These are phyloP conservation scores for Sporobolomyces pararoseus DNA, from an alignment of 768 basidiomycete genomes.

Conservation along the genomic window DNA sequence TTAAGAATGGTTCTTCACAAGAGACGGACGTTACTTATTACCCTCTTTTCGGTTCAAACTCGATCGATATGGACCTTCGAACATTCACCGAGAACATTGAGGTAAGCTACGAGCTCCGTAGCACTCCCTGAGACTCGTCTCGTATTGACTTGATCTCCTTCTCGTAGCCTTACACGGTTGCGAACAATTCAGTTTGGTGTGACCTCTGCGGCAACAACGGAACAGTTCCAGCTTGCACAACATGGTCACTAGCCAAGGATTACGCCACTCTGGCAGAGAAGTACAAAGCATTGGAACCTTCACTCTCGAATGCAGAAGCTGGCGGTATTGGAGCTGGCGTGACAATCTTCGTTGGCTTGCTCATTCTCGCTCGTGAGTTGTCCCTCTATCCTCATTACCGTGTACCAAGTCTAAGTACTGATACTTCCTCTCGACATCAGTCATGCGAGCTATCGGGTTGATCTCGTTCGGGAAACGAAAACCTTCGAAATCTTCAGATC, in stretches of 20 bases:
- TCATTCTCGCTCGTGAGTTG: slow-evolving; percentile 19
- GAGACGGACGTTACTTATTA: slow-evolving; percentile 38
- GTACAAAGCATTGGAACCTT: slow-evolving; percentile 32
- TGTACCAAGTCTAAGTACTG: background rate
- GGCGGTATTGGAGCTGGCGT: slow-evolving; percentile 46
- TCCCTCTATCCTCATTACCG: background rate
- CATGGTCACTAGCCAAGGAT: slow-evolving; percentile 5
- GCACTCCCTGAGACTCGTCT: background rate
- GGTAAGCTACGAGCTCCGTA: background rate
- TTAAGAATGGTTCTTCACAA: slow-evolving; percentile 43
- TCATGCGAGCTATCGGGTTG: slow-evolving; percentile 14
- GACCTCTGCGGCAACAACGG: slow-evolving; percentile 24
- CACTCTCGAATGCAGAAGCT: slow-evolving; percentile 44
- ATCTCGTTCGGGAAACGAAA: slow-evolving; percentile 21
- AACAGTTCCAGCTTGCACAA: slow-evolving; percentile 11
- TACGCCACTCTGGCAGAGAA: slow-evolving; percentile 26
- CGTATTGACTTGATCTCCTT: background rate
- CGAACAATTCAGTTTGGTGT: slow-evolving; percentile 41
- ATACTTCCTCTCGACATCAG: slow-evolving; percentile 2
- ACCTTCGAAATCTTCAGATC: background rate
- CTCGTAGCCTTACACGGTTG: slow-evolving; percentile 35
- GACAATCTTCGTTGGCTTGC: slow-evolving; percentile 36
- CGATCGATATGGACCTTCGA: slow-evolving; percentile 31
- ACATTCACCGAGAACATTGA: slow-evolving; percentile 41
- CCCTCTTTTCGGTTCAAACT: slow-evolving; percentile 38